Evolutionary conservation across 306 rosid genomes (phyloP).

Genomic region (Acacia crassicarpa): DNA sequence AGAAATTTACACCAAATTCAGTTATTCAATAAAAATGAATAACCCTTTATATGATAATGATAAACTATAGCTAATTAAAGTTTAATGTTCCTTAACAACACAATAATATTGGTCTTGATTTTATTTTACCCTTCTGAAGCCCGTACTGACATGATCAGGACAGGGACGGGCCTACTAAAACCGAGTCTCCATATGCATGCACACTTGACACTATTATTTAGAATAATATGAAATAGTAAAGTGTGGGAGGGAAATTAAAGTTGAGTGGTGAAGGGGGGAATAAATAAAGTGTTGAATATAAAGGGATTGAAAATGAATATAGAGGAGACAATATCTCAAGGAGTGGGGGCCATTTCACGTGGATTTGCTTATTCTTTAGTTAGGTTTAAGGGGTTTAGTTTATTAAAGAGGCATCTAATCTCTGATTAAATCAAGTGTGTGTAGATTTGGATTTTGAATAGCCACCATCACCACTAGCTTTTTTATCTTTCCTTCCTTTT

Average conservation of each 20-base stretch:
- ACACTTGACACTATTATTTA: neutral
- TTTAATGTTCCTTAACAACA: no score
- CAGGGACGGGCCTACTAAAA: no score
- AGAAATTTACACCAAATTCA: neutral
- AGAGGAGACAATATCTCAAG: neutral
- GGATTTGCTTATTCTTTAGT: slow-evolving; percentile 11
- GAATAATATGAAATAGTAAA: neutral
- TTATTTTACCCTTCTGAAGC: no score
- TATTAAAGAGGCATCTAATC: slow-evolving; percentile 2
- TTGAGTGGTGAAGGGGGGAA: neutral
- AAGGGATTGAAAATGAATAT: neutral
- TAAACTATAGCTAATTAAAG: no score
- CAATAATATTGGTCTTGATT: no score
- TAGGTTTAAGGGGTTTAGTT: neutral
- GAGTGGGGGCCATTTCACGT: slow-evolving; percentile 30
- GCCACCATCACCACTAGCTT: neutral
- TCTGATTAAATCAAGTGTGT: neutral
- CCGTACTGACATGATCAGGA: no score
- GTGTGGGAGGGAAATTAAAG: neutral
- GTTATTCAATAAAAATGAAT: no score
- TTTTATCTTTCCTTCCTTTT: neutral
- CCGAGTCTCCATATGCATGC: no score
- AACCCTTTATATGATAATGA: no score
- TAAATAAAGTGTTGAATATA: slow-evolving; percentile 3
- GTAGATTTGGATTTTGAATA: neutral